Evolutionary conservation across 371 early-diverging fungal genomes (phyloP).

Genomic region (Vairimorpha necatrix): DNA sequence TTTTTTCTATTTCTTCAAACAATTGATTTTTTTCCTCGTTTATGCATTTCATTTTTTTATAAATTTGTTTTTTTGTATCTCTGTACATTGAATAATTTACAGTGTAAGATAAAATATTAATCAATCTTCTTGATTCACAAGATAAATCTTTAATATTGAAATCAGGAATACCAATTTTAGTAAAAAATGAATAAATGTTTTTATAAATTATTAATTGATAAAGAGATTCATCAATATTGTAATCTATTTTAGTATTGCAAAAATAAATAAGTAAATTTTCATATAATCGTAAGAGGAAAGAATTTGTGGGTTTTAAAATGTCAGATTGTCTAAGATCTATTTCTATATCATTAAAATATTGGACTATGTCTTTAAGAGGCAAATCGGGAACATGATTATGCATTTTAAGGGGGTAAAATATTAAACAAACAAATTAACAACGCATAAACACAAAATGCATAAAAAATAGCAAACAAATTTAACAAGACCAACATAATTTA

Average conservation of each 20-base stretch:
- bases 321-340: constrained; percentile 48
- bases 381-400: constrained; percentile 35
- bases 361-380: constrained; percentile 44
- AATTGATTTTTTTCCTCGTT: constrained; percentile 36
- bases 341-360: constrained; percentile 50
- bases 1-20: constrained; percentile 26
- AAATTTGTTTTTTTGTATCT: constrained; percentile 53
- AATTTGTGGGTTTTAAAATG: constrained; percentile 42
- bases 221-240: constrained; percentile 33
- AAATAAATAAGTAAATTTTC: constrained; percentile 31
- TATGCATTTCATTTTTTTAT: constrained; percentile 35
- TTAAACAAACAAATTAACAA: not conserved
- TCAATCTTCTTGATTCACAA: constrained; percentile 45
- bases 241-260: constrained; percentile 1
- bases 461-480: no score
- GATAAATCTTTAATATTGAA: constrained; percentile 45
- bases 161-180: constrained; percentile 35
- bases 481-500: no score
- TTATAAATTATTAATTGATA: constrained; percentile 32
- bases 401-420: not conserved
- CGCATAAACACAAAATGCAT: no score
- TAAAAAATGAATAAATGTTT: constrained; percentile 36
- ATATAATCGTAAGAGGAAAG: constrained; percentile 27
- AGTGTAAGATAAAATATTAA: constrained; percentile 35
- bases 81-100: constrained; percentile 57